These are phyloP conservation scores for Metschnikowia matae DNA, from an alignment of 805 yeast genomes.

Conservation along the genomic window DNA sequence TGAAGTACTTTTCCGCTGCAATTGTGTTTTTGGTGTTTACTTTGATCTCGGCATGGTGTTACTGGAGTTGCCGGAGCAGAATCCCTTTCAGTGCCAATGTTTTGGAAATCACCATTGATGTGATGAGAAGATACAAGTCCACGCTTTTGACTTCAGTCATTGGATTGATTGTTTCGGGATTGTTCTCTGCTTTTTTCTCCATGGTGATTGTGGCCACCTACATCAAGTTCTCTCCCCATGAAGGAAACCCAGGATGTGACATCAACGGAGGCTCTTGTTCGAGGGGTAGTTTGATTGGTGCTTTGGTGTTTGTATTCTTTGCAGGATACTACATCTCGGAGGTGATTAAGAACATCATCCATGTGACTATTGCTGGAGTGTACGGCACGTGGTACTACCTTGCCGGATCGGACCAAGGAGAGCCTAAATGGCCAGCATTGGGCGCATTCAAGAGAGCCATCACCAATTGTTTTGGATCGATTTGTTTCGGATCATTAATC, in stretches of 20 bases:
- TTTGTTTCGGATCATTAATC: constrained; percentile 78
- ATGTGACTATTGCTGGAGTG: constrained; percentile 76
- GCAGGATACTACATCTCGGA: constrained; percentile 83
- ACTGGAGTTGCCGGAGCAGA: constrained; percentile 66
- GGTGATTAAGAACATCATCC: constrained; percentile 74
- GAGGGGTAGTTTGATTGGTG: constrained; percentile 58
- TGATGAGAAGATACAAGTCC: constrained; percentile 69
- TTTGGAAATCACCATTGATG: constrained; percentile 69
- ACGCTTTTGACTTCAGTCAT: constrained; percentile 56
- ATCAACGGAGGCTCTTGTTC: constrained; percentile 52
- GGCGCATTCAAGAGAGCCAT: constrained; percentile 78
- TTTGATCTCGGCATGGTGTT: constrained; percentile 59
- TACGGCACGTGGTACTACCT: constrained; percentile 92
- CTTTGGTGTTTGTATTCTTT: constrained; percentile 69
- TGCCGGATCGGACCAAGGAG: constrained; percentile 68
- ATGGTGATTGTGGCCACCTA: constrained; percentile 71
- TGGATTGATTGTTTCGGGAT: constrained; percentile 58
- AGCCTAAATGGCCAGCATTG: constrained; percentile 73
- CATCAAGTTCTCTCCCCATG: constrained; percentile 65
- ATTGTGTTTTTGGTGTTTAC: constrained; percentile 68
- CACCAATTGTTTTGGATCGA: constrained; percentile 85
- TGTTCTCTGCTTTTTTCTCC: constrained; percentile 62
- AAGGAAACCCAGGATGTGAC: constrained; percentile 49
- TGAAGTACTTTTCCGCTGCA: constrained; percentile 75
- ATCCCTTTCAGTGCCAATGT: constrained; percentile 74